Percentiles rank a stretch among this genome's conserved stretches.
These are phyloP conservation scores for Astrocystis sublimbata DNA, from an alignment of 495 filamentous ascomycete genomes.

Conservation along the genomic window DNA sequence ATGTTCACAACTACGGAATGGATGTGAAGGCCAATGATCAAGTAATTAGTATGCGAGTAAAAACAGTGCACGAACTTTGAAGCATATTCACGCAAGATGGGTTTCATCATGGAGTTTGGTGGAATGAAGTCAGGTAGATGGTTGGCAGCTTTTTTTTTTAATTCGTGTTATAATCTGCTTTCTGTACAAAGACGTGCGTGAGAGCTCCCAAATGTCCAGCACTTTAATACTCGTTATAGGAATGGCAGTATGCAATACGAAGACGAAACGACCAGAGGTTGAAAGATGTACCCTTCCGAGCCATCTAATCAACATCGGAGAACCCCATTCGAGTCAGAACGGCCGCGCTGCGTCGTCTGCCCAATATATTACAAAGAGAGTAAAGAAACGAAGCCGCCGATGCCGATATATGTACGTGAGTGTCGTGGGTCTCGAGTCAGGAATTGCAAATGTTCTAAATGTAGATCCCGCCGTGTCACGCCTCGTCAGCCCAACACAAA, in stretches of 20 bases:
- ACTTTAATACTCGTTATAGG: constrained; percentile 26
- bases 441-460: constrained; percentile 19
- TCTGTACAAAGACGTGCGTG: constrained; percentile 29
- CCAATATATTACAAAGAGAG: constrained; percentile 57
- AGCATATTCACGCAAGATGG: not conserved
- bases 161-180: constrained; percentile 31
- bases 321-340: constrained; percentile 33
- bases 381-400: constrained; percentile 46
- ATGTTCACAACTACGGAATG: not conserved
- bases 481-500: constrained; percentile 27
- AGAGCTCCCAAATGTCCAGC: constrained; percentile 42
- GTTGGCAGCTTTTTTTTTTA: constrained; percentile 37
- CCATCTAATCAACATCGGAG: constrained; percentile 10
- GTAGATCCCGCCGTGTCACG: constrained; percentile 28
- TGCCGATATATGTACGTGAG: constrained; percentile 23
- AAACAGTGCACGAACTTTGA: not conserved
- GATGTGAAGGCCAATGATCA: not conserved
- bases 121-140: not conserved
- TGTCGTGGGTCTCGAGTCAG: constrained; percentile 26
- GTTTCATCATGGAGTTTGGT: not conserved
- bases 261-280: constrained; percentile 27
- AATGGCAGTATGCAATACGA: constrained; percentile 11
- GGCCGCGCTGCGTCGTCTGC: constrained; percentile 39
- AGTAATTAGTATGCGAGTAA: not conserved
- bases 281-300: constrained; percentile 8